phyloP scores from a whole-genome alignment of 331 rosid genomes.

The Malus hybrid region DNA sequence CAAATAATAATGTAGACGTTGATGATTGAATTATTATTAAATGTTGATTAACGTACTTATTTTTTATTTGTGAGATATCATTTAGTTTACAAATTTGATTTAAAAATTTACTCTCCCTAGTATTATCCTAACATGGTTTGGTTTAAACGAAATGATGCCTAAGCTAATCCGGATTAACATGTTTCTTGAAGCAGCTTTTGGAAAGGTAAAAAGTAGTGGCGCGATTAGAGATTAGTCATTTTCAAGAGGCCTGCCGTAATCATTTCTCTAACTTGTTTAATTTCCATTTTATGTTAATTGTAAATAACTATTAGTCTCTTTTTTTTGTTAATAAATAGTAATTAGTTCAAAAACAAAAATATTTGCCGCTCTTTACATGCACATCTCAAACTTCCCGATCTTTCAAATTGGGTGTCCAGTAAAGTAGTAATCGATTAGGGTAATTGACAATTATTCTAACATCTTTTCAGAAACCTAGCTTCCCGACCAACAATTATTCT shows the following conservation, averaged over 20 bases:
- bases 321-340: neutral
- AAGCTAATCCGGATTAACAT: conserved; percentile 8
- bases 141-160: neutral
- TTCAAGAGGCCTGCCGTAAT: conserved; percentile 22
- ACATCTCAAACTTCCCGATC: neutral
- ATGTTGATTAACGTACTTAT: too few species aligned
- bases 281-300: neutral
- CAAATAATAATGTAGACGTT: too few species aligned
- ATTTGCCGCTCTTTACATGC: neutral
- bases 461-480: neutral
- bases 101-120: too few species aligned
- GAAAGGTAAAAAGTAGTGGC: conserved; percentile 24
- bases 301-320: neutral
- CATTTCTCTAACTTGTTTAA: conserved; percentile 4
- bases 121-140: too few species aligned
- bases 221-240: conserved; percentile 17
- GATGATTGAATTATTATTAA: too few species aligned
- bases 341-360: conserved; percentile 4
- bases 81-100: too few species aligned
- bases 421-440: neutral
- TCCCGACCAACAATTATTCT: too few species aligned
- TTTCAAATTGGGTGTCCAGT: neutral
- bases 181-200: conserved; percentile 22
- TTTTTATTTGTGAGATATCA: too few species aligned
- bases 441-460: neutral